Conservation (phyloP, 495 filamentous ascomycete species). For the Glarea lozoyensis region DNA sequence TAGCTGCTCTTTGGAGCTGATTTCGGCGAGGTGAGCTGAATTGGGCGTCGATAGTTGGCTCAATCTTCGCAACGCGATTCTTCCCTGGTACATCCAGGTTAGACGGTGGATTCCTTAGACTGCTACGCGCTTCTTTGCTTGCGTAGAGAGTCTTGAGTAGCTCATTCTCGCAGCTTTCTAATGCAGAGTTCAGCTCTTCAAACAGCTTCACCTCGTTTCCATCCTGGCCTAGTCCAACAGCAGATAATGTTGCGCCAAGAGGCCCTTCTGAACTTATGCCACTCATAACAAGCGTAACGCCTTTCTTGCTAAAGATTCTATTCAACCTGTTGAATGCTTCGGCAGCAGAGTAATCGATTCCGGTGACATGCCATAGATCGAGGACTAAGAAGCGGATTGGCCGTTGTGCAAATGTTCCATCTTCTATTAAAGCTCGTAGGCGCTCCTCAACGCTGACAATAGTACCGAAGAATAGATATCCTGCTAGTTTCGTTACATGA, state of each 20-base stretch:
- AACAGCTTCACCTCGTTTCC: slow-evolving; percentile 66
- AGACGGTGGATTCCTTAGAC: slow-evolving; percentile 23
- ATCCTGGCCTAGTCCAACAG: slow-evolving; percentile 54
- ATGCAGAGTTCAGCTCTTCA: slow-evolving; percentile 80
- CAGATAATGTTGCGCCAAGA: slow-evolving; percentile 67
- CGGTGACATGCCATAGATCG: slow-evolving; percentile 81
- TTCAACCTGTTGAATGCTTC: slow-evolving; percentile 91
- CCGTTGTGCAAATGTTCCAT: slow-evolving; percentile 62
- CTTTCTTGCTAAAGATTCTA: slow-evolving; percentile 61
- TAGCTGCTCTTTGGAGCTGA: slow-evolving; percentile 71
- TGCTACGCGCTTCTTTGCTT: slow-evolving; percentile 34
- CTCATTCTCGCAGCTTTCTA: slow-evolving; percentile 93
- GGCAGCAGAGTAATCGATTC: slow-evolving; percentile 89
- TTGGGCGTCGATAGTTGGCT: slow-evolving; percentile 38
- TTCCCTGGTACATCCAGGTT: slow-evolving; percentile 45
- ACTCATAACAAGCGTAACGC: slow-evolving; percentile 71
- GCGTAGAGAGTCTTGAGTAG: slow-evolving; percentile 79
- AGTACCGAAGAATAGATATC: slow-evolving; percentile 93
- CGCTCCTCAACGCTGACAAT: slow-evolving; percentile 89
- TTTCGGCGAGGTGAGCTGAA: slow-evolving; percentile 71
- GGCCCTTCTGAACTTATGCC: slow-evolving; percentile 65
- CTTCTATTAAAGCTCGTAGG: slow-evolving; percentile 70
- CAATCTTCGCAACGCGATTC: slow-evolving; percentile 12
- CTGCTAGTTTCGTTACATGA: slow-evolving; percentile 79
- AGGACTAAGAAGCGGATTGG: slow-evolving; percentile 89